A percentile compares a stretch with the other conserved stretches of the same genome.
Conservation (phyloP, 768 basidiomycete species). For the Rickenella mellea region DNA sequence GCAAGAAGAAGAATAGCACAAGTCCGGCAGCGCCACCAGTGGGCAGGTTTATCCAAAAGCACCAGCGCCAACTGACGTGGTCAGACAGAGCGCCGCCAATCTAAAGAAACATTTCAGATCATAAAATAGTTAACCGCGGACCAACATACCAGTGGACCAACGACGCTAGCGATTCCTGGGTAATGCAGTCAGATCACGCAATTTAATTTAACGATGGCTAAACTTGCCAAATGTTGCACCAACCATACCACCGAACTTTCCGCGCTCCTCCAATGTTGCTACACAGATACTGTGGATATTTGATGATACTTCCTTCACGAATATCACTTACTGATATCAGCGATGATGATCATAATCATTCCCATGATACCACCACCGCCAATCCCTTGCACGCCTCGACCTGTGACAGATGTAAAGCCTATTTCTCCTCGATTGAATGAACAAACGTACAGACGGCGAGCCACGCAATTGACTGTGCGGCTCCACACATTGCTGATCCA, state of each 20-base stretch:
- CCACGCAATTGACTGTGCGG: constrained; percentile 35
- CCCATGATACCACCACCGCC: constrained; percentile 15
- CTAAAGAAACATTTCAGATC: constrained; percentile 8
- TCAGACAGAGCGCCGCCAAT: constrained; percentile 22
- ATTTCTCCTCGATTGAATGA: constrained; percentile 1
- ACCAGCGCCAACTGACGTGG: constrained; percentile 31
- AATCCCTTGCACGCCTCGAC: constrained; percentile 21
- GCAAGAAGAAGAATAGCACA: constrained; percentile 24
- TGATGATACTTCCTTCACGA: background rate
- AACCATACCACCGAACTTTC: constrained; percentile 18
- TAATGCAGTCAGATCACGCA: too few species aligned
- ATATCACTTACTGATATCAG: constrained; percentile 18
- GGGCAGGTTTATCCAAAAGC: constrained; percentile 28
- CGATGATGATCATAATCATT: constrained; percentile 13
- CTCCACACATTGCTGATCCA: constrained; percentile 31
- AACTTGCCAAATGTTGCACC: constrained; percentile 21
- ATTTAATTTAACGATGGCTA: too few species aligned
- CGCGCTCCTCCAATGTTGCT: constrained; percentile 13
- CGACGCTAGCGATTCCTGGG: constrained; percentile 20
- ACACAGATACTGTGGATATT: background rate
- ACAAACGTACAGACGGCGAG: constrained; percentile 15
- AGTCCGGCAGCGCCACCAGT: constrained; percentile 24
- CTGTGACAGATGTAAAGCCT: background rate
- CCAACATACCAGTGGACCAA: constrained; percentile 29
- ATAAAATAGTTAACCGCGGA: background rate